Evolutionary conservation across 129 eudicot genomes (phyloP).

Genomic region (Chrysanthemum makinoi): DNA sequence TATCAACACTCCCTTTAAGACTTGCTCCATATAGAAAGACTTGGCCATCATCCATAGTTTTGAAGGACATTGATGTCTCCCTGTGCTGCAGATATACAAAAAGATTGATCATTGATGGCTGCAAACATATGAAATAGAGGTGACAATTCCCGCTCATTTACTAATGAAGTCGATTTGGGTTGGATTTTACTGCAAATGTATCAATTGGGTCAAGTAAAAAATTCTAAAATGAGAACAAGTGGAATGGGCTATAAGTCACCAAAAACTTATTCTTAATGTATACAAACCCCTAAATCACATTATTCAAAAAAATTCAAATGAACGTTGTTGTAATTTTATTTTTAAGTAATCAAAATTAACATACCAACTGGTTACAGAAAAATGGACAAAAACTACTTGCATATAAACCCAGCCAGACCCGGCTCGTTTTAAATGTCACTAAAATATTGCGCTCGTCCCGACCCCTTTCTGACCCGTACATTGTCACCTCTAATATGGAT

Average conservation of each 20-base stretch:
- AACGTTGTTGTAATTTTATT: not conserved
- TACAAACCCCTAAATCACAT: not conserved
- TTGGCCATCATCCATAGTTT: slow-evolving; percentile 99
- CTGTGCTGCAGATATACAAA: slow-evolving; percentile 70
- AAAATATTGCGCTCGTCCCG: not conserved
- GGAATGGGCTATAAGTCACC: not conserved
- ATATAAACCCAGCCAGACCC: not conserved
- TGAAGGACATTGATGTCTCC: slow-evolving; percentile 96
- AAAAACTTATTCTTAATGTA: not conserved
- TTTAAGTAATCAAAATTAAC: not conserved
- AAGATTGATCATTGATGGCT: not conserved
- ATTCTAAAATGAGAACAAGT: not conserved
- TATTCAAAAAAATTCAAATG: not conserved
- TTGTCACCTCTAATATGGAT: slow-evolving; percentile 1
- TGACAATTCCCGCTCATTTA: slow-evolving; percentile 1
- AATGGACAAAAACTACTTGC: not conserved
- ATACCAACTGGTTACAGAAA: not conserved
- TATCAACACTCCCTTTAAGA: not conserved
- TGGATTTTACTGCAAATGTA: not conserved
- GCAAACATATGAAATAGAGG: not conserved
- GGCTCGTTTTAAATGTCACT: not conserved
- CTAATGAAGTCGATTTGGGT: not conserved
- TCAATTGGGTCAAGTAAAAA: not conserved
- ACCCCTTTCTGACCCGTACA: not conserved
- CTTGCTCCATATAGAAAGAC: slow-evolving; percentile 90